A percentile compares a stretch with the other conserved stretches of the same genome.
Conservation (phyloP, 108 stramenopile species). For the Nannochloropsis gaditana region DNA sequence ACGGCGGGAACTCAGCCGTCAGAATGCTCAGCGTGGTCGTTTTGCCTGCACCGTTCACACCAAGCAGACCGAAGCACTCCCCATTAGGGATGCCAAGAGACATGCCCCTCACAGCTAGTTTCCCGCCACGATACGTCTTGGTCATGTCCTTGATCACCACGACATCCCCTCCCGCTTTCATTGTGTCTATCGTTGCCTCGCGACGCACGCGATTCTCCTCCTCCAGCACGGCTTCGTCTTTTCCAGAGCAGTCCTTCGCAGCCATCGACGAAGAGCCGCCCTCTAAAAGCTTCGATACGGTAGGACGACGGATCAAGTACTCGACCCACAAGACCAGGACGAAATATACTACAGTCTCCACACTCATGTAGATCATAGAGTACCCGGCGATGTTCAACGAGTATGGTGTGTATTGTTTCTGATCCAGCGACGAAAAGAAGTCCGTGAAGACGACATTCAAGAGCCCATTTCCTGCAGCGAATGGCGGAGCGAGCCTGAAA, state of each 20-base stretch:
- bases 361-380: slow-evolving; percentile 53
- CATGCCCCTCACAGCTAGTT: slow-evolving; percentile 78
- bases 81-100: slow-evolving; percentile 73
- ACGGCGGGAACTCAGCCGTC: slow-evolving; percentile 49
- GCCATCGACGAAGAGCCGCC: not conserved
- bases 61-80: slow-evolving; percentile 62
- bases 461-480: slow-evolving; percentile 59
- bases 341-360: slow-evolving; percentile 63
- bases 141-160: slow-evolving; percentile 70
- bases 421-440: slow-evolving; percentile 58
- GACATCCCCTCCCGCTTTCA: slow-evolving; percentile 59
- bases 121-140: slow-evolving; percentile 73
- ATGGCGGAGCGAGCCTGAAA: slow-evolving; percentile 55
- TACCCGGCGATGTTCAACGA: slow-evolving; percentile 47
- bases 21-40: slow-evolving; percentile 58
- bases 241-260: not conserved
- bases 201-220: slow-evolving; percentile 69
- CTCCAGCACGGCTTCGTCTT: not conserved
- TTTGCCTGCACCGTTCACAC: slow-evolving; percentile 66
- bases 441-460: slow-evolving; percentile 41
- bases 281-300: slow-evolving; percentile 25
- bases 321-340: slow-evolving; percentile 70
- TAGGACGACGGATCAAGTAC: slow-evolving; percentile 52
- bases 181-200: slow-evolving; percentile 69
- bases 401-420: slow-evolving; percentile 23